Conservation (phyloP, 148 eudicot genomes). For the Arbutus unedo region DNA sequence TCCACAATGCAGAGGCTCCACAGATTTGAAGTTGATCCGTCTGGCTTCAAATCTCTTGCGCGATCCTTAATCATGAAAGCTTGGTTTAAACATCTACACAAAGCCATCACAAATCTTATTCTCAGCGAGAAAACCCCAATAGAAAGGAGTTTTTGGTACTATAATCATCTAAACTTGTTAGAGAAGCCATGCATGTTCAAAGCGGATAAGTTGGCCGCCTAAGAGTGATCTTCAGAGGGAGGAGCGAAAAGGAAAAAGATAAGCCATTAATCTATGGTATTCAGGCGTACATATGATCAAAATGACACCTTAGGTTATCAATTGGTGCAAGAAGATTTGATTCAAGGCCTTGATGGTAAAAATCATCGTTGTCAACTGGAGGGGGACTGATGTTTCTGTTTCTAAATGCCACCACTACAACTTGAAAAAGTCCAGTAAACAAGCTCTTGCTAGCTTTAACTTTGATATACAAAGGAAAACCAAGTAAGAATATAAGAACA, state of each 20-base stretch:
- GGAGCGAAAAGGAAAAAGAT: no score
- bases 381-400: not conserved
- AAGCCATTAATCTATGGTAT: no score
- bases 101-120: no score
- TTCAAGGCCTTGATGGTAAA: not conserved
- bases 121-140: no score
- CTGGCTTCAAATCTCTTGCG: slow-evolving; percentile 4
- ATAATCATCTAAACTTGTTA: no score
- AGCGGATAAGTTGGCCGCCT: no score
- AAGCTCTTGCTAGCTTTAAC: slow-evolving; percentile 29
- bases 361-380: not conserved
- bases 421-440: slow-evolving; percentile 8
- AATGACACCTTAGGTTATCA: not conserved
- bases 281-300: no score
- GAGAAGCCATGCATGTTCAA: no score
- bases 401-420: not conserved
- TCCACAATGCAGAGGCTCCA: slow-evolving; percentile 13
- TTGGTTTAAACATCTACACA: no score
- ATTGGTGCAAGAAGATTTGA: not conserved
- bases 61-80: no score
- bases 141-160: no score
- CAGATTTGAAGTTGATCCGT: slow-evolving; percentile 7
- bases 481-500: slow-evolving; percentile 27
- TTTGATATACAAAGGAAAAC: slow-evolving; percentile 37
- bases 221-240: no score